Evolutionary conservation across 2,329 filamentous ascomycete species (phyloP), one percentile per base, ranked within the genome.

Genomic region (Fusarium sp.): DNA sequence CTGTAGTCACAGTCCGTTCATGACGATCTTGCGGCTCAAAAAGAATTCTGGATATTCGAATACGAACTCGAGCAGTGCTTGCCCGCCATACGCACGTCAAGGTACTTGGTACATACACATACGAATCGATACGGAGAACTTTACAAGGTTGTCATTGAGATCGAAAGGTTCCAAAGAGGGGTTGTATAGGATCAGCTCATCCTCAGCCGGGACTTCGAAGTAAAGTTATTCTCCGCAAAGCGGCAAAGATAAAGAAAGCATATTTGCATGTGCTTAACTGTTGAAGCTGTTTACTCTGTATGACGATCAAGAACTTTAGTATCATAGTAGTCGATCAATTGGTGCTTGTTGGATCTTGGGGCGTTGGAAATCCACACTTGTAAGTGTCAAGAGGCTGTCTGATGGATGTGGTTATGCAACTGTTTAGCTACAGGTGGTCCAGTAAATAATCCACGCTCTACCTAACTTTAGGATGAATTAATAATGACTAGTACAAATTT

Each of bases 51-150:
- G 28, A 31, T 3, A 24, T 44, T 58, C 42, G 60, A 65, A 48
- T 53, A 66, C 60, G 62, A 66, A 66, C n/a, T 31, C 61, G 60
- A 59, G 20, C 11, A 31, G 15, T n/a, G 15, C n/a, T 42, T 42
- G 39, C 6, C 14, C 14, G 24, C 22, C 20, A 10, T 20, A 20
- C 36, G 34, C 22, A 15, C 18, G 9, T 17, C n/a, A 20, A 28
- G 20, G 4, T 22, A 20, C 17, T 8, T 13, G 11, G 15, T 28
- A 51, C 24, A 42, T 48, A 38, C 15, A 15, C 24, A 7, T 36
- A 20, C 17, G 17, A 40, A 59, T 6, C 6, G 13, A 24, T 46
- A 20, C 13, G 22, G n/a, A 31, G 34, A 28, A 15, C n/a, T 39
- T 55, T 49, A 45, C 51, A 42, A 51, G 38, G 44, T 58, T 58